Evolutionary conservation across 352 stramenopile species (phyloP), one percentile per base, ranked within the genome.

Genomic region (Phytophthora cryptogea): DNA sequence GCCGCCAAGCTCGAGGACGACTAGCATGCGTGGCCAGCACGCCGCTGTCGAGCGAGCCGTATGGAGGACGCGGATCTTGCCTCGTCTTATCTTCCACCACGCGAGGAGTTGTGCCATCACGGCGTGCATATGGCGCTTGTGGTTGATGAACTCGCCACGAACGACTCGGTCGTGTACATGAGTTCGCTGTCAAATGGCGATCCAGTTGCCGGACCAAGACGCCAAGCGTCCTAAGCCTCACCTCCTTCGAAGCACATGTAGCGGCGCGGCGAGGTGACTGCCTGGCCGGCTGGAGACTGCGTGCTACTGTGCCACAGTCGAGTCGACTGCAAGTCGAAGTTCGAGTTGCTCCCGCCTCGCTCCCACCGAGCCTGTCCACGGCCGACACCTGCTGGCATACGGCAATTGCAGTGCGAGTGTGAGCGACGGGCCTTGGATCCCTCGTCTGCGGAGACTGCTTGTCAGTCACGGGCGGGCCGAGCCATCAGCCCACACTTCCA

Each of bases 61-160:
- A 50, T 57, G 30, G 30, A 40, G 7, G 23, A 13, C 26, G 31
- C 48, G 54, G 26, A 43, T 59, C 49, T 69, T 54, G 50, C 57
- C 37, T 63, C 56, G 68, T 60, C 57, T 68, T 68, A 62, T 70
- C 55, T 45, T 44, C 47, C n/a, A 26, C 41, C 48, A 61, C 36
- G 33, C 48, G 47, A 23, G 20, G 20, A 55, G 26, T 55, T 63
- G 46, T 54, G 49, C 27, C 28, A 56, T 11, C 9, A n/a, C 37
- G 20, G n/a, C 26, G 10, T 42, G 26, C 42, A 48, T 46, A 57
- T 55, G 35, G 30, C 11, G 13, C 3, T 16, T 23, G 20, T 23
- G 39, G 7, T 59, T 59, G 42, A 46, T 39, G 42, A 49, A 10
- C 27, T 36, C 31, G 13, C 36, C 36, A 30, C 37, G 45, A 68